phyloP scores from a whole-genome alignment of 2,329 filamentous ascomycete genomes.

The Trichoderma aggressivum region DNA sequence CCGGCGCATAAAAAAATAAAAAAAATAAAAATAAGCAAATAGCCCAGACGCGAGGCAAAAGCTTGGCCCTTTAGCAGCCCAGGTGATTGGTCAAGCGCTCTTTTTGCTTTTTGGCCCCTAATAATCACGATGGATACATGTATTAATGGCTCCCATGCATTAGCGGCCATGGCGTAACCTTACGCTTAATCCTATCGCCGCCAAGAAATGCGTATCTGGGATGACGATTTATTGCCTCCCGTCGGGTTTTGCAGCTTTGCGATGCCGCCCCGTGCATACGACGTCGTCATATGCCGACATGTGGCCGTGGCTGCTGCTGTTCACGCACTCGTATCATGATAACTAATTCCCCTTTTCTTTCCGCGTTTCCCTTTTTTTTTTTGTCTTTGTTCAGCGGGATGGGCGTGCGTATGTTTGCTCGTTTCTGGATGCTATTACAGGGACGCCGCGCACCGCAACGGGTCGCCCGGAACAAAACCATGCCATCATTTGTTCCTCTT shows the following conservation, averaged over 20 bases:
- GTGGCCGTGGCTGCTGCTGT: not conserved
- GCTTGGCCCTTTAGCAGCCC: not conserved
- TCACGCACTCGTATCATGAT: not conserved
- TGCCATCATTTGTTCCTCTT: not conserved
- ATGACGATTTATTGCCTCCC: not conserved
- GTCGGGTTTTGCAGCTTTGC: not conserved
- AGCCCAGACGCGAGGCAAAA: not conserved
- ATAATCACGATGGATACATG: too few relatives aligned
- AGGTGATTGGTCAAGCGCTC: not conserved
- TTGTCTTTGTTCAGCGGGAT: not conserved
- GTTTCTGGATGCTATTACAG: not conserved
- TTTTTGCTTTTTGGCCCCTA: not conserved
- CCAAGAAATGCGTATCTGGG: conserved; percentile 12
- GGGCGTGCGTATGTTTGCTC: not conserved
- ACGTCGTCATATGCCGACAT: not conserved
- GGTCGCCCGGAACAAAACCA: not conserved
- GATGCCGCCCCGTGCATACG: not conserved
- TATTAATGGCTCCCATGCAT: not conserved
- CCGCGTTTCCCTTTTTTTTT: not conserved
- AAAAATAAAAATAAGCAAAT: not conserved
- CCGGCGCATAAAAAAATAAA: too few relatives aligned
- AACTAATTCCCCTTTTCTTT: not conserved
- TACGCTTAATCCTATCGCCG: conserved; percentile 17
- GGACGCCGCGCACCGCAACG: not conserved
- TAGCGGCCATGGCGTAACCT: conserved; percentile 16